Conservation (phyloP, 768 basidiomycete species). For the Daedaleopsis sinensis region DNA sequence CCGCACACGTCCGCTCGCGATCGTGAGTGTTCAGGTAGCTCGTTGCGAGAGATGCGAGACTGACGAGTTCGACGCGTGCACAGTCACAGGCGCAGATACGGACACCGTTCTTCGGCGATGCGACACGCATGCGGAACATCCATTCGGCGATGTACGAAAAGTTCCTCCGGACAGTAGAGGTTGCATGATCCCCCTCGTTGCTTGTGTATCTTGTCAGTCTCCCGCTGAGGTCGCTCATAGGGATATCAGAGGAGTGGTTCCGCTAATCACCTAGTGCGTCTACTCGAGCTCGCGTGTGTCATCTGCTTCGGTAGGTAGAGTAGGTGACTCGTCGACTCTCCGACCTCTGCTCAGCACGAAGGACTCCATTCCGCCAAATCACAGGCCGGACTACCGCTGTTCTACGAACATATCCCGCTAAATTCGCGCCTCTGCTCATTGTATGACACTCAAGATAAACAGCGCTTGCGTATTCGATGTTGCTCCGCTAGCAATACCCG, state of each 20-base stretch:
- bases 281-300: no score
- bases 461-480: no score
- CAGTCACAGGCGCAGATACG: slow-evolving; percentile 48
- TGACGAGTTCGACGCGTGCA: neutral
- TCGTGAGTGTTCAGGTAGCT: slow-evolving; percentile 49
- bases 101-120: slow-evolving; percentile 52
- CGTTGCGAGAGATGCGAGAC: neutral
- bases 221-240: no score
- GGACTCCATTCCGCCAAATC: no score
- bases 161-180: slow-evolving; percentile 60
- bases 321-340: no score
- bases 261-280: no score
- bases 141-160: slow-evolving; percentile 64
- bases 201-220: slow-evolving; percentile 7
- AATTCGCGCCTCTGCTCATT: neutral
- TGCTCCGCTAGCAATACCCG: slow-evolving; percentile 44
- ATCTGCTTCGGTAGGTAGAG: no score
- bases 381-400: no score
- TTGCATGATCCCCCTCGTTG: slow-evolving; percentile 15
- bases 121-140: slow-evolving; percentile 63
- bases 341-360: no score
- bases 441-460: neutral
- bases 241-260: no score
- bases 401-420: neutral
- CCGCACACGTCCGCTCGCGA: slow-evolving; percentile 56